A percentile compares a stretch with the other conserved stretches of the same genome.
Evolutionary conservation across 441 rosid genomes (phyloP).

Genomic region (Gossypium trilobum): DNA sequence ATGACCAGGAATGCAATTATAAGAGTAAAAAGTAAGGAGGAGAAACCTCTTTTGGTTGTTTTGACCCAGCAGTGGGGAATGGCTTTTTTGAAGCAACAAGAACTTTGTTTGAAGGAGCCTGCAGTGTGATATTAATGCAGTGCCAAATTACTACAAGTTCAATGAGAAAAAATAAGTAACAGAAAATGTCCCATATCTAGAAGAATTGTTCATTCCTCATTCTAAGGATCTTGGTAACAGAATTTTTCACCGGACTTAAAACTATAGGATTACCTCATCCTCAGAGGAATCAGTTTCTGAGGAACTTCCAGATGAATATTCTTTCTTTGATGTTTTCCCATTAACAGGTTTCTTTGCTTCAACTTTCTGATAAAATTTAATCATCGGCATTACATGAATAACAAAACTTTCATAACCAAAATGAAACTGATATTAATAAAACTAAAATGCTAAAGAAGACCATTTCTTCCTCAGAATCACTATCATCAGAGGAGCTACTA

Average conservation of each 20-base stretch:
- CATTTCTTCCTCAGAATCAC: slow-evolving; percentile 15
- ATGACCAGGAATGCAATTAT: not conserved
- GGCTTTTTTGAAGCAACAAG: not conserved
- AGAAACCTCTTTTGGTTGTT: not conserved
- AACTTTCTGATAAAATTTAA: too few relatives aligned
- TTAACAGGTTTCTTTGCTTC: not conserved
- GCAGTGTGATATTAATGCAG: not conserved
- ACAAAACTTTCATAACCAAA: not conserved
- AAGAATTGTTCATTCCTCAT: too few relatives aligned
- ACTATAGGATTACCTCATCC: too few relatives aligned
- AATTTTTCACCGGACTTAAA: too few relatives aligned
- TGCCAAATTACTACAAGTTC: not conserved
- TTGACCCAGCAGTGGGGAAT: not conserved
- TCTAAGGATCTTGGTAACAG: too few relatives aligned
- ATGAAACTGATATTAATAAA: not conserved
- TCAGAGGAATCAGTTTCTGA: too few relatives aligned
- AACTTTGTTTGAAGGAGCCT: slow-evolving; percentile 3
- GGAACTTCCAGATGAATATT: too few relatives aligned
- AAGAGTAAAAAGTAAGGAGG: not conserved
- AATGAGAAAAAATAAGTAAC: not conserved
- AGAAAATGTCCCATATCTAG: not conserved
- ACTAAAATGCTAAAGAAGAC: not conserved
- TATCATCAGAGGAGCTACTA: slow-evolving; percentile 14
- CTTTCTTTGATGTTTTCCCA: not conserved
- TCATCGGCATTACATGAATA: too few relatives aligned